These are phyloP conservation scores for Salvia hispanica DNA, from an alignment of 257 asterid species.

Conservation along the genomic window DNA sequence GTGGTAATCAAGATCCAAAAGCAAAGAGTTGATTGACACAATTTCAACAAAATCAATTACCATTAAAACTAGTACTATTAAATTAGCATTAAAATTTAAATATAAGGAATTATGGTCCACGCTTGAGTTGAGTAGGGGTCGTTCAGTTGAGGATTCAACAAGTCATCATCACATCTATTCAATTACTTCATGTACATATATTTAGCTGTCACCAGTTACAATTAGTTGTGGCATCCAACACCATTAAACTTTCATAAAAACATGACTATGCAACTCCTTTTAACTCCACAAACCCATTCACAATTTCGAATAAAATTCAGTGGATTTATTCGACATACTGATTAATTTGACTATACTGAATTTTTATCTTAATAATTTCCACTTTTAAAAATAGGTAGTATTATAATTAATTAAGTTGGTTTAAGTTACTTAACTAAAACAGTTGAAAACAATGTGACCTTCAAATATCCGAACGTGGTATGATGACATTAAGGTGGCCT, in stretches of 20 bases:
- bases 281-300: not conserved
- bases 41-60: not conserved
- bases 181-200: not conserved
- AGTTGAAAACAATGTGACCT: constrained; percentile 32
- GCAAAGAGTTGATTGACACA: not conserved
- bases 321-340: too few species aligned
- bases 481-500: constrained; percentile 44
- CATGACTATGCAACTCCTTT: not conserved
- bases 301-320: too few species aligned
- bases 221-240: constrained; percentile 26
- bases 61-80: not conserved
- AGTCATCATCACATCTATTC: not conserved
- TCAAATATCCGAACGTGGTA: constrained; percentile 38
- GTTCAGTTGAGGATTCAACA: constrained; percentile 7
- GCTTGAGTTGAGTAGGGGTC: too few species aligned
- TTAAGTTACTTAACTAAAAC: too few species aligned
- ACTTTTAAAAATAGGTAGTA: too few species aligned
- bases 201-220: constrained; percentile 29
- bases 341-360: too few species aligned
- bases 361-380: too few species aligned
- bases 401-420: not conserved
- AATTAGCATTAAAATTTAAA: not conserved
- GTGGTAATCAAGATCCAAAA: too few species aligned
- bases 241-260: not conserved
- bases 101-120: not conserved